phyloP scores from a whole-genome alignment of 2,329 filamentous ascomycete species.

The Aspergillus fijiensis region DNA sequence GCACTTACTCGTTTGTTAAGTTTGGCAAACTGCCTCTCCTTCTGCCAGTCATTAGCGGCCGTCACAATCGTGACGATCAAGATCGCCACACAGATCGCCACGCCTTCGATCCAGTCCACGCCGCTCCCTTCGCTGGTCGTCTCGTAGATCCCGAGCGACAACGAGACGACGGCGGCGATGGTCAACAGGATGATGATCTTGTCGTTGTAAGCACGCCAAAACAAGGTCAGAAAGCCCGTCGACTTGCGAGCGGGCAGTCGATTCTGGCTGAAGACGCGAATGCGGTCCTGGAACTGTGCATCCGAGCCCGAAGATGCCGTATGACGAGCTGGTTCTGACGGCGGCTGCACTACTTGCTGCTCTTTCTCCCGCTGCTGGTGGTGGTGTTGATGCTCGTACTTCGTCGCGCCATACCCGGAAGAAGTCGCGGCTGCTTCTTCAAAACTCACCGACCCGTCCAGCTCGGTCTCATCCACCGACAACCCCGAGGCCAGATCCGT shows the following conservation, averaged over 20 bases:
- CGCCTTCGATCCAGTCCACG: constrained; percentile 67
- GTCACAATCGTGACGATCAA: constrained; percentile 64
- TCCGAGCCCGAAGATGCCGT: constrained; percentile 14
- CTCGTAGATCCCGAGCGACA: constrained; percentile 69
- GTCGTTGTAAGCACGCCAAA: constrained; percentile 72
- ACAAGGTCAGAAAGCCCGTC: constrained; percentile 58
- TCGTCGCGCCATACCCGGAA: constrained; percentile 6
- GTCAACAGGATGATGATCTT: constrained; percentile 71
- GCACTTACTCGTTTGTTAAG: constrained; percentile 53
- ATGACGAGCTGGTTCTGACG: constrained; percentile 2
- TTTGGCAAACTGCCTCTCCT: constrained; percentile 64
- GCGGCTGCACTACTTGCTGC: not conserved
- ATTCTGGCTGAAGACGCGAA: constrained; percentile 61
- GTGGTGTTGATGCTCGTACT: not conserved
- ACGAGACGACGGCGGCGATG: constrained; percentile 65
- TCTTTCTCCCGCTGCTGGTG: not conserved
- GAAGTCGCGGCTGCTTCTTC: constrained; percentile 59
- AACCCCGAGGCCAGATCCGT: constrained; percentile 71
- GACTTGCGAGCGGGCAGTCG: constrained; percentile 63
- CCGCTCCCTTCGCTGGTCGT: constrained; percentile 52
- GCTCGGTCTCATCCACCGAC: constrained; percentile 68
- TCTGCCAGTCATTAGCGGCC: constrained; percentile 67
- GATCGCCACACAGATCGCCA: constrained; percentile 66
- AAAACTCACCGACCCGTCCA: constrained; percentile 69
- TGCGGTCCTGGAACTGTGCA: constrained; percentile 55